These are phyloP conservation scores for Daldinia concentrica DNA, from an alignment of 495 filamentous ascomycete species.

Conservation along the genomic window DNA sequence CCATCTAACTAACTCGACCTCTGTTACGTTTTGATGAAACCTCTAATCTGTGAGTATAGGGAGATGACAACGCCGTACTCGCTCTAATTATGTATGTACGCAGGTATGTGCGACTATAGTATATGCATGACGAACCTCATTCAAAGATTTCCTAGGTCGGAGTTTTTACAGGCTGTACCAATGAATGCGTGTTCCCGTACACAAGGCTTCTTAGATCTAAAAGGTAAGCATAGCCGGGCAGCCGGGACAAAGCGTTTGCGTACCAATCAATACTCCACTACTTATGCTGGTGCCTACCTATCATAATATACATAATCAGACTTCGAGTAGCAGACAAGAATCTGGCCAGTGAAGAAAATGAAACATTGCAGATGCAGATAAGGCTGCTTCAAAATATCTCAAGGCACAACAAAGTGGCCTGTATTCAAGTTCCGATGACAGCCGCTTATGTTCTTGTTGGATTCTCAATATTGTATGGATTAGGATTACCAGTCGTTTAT, in stretches of 20 bases:
- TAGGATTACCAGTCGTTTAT: too few relatives aligned
- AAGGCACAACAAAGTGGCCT: not conserved
- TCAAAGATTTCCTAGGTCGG: slow-evolving; percentile 6
- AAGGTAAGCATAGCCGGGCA: slow-evolving; percentile 3
- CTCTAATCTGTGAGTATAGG: slow-evolving; percentile 9
- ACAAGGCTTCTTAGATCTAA: slow-evolving; percentile 15
- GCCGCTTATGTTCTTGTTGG: not conserved
- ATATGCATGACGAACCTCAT: not conserved
- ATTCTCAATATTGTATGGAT: not conserved
- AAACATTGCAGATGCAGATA: not conserved
- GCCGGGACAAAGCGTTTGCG: slow-evolving; percentile 1
- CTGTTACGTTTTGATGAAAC: too few relatives aligned
- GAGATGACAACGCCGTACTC: not conserved
- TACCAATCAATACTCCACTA: not conserved
- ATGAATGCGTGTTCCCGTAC: slow-evolving; percentile 19
- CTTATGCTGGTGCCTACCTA: not conserved
- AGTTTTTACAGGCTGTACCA: slow-evolving; percentile 12
- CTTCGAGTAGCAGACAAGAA: not conserved
- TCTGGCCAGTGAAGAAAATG: not conserved
- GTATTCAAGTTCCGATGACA: not conserved
- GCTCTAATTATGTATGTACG: not conserved
- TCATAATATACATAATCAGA: not conserved
- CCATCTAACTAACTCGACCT: slow-evolving; percentile 20
- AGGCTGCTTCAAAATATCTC: not conserved
- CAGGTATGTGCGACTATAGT: not conserved